Evolutionary conservation across 1,284 basidiomycete genomes (phyloP).

Genomic region (Ceratobasidium sp.): DNA sequence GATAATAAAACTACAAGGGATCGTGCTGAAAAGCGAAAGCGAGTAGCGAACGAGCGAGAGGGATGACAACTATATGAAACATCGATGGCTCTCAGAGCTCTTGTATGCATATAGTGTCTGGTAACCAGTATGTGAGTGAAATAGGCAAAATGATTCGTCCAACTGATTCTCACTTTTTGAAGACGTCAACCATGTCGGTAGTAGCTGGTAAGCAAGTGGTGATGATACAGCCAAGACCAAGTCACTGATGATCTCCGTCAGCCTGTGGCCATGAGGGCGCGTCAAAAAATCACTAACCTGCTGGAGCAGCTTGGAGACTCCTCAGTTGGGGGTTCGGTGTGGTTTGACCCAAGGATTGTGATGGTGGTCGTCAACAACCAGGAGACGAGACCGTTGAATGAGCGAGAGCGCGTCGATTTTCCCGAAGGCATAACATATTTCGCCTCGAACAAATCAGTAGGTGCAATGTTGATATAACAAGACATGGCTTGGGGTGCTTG

Average conservation of each 20-base stretch:
- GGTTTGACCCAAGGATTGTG: slow-evolving; percentile 15
- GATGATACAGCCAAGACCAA: slow-evolving; percentile 24
- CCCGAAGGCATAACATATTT: not conserved
- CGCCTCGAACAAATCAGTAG: slow-evolving; percentile 21
- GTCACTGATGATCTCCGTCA: slow-evolving; percentile 9
- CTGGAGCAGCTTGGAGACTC: slow-evolving; percentile 8
- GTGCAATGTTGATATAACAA: slow-evolving; percentile 14
- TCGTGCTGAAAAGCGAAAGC: slow-evolving; percentile 22
- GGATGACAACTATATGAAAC: not conserved
- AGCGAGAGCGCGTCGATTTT: not conserved
- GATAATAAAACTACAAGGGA: slow-evolving; percentile 12
- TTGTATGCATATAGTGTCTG: slow-evolving; percentile 27
- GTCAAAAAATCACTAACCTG: slow-evolving; percentile 8
- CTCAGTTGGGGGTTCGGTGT: not conserved
- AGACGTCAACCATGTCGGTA: slow-evolving; percentile 9
- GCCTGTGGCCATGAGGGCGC: not conserved
- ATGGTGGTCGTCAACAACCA: slow-evolving; percentile 35
- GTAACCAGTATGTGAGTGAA: not conserved
- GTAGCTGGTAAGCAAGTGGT: slow-evolving; percentile 18
- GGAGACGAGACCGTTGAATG: slow-evolving; percentile 18
- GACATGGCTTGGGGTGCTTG: slow-evolving; percentile 14
- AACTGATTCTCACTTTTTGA: not conserved
- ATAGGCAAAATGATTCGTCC: not conserved
- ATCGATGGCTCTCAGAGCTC: slow-evolving; percentile 18
- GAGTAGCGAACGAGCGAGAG: slow-evolving; percentile 7